Evolutionary conservation across 306 rosid species (phyloP).

Genomic region (Citrullus mucosospermus): DNA sequence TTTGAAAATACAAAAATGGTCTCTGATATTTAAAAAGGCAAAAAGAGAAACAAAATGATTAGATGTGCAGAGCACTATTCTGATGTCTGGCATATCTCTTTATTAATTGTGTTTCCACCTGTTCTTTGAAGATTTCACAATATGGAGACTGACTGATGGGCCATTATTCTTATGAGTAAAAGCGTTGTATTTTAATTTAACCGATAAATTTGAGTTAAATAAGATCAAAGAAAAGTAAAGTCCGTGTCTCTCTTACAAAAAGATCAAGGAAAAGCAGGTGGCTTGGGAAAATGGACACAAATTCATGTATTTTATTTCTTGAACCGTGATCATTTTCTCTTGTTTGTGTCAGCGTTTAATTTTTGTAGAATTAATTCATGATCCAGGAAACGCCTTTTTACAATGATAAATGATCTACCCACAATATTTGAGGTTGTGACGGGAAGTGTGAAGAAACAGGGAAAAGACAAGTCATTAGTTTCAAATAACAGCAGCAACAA

Average conservation of each 20-base stretch:
- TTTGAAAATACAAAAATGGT: neutral
- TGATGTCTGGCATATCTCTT: neutral
- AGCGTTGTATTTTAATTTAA: neutral
- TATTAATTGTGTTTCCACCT: neutral
- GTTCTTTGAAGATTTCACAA: neutral
- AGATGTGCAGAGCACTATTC: neutral
- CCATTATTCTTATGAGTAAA: neutral
- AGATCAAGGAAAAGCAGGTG: neutral
- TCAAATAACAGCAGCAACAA: constrained; percentile 45
- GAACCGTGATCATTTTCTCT: neutral
- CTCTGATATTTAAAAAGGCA: neutral
- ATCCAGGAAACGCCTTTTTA: constrained; percentile 21
- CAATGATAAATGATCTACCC: constrained; percentile 12
- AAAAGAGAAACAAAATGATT: neutral
- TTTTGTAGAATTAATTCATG: constrained; percentile 2
- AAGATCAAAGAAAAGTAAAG: too few relatives aligned
- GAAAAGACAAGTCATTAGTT: constrained; percentile 44
- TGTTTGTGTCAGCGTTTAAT: neutral
- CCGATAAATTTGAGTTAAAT: neutral
- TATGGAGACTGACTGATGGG: neutral
- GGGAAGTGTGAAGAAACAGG: constrained; percentile 13
- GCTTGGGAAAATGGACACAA: neutral
- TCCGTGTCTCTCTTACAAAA: neutral
- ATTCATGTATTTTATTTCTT: neutral
- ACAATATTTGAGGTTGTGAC: constrained; percentile 13